Evolutionary conservation across 2,329 filamentous ascomycete species (phyloP), one percentile per base, ranked within the genome.

Genomic region (Aspergillus alliaceus): DNA sequence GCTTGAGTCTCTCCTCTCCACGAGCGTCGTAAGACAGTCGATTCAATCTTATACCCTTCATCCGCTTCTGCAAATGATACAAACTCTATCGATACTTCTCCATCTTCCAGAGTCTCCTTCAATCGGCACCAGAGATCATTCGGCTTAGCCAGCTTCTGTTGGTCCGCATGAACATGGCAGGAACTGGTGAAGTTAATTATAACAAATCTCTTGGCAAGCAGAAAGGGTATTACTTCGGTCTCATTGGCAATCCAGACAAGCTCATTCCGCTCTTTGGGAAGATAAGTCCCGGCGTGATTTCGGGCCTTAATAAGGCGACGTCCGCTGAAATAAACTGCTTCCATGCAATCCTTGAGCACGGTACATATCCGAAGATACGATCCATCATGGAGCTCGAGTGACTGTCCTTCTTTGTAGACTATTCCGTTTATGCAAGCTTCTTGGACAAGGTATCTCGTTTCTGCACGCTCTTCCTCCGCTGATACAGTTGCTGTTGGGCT

Each of bases 171-270:
- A 12, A 66, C 57, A 54, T 42, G 55, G 0, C 69, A 63, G 0
- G 77, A 68, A 57, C 90, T 91, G 0, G 87, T 90, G 2, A 81
- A 70, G 0, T 77, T 66, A 0, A 90, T 69, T 0, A 66, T 67
- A 0, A 84, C 72, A 6, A 77, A 70, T 1, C 69, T 59, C 2
- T 75, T 63, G 0, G 87, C 73, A 0, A 74, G 58, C 0, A 61
- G 50, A 0, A 80, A 54, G 0, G 69, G 42, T 0, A 87, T 66
- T 2, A 84, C 80, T 0, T 75, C 52, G 0, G 66, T 3, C 34
- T 81, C 76, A 6, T 77, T 70, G 0, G 74, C 47, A 31, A 75
- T 46, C 72, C 79, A 76, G 22, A 74, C 73, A 22, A 85, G 54
- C 57, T 85, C 82, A 44, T 83, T 79, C 0, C 54, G 40, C 27